These are phyloP conservation scores for Austroboletus novae-zelandiae DNA, from an alignment of 1,284 basidiomycete genomes.

Conservation along the genomic window DNA sequence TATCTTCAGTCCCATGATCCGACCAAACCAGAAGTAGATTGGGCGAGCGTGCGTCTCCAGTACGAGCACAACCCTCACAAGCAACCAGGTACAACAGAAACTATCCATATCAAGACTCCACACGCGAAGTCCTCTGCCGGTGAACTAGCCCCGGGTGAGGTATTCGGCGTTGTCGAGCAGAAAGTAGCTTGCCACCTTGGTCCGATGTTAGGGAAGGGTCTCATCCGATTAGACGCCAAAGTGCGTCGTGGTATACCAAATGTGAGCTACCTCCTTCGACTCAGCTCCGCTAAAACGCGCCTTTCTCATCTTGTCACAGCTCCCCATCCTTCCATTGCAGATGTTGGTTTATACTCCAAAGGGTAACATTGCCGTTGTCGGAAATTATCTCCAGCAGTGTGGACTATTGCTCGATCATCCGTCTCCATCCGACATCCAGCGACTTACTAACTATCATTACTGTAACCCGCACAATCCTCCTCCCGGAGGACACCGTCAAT, in stretches of 20 bases:
- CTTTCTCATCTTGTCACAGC: constrained; percentile 40
- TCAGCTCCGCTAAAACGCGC: constrained; percentile 15
- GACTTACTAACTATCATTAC: constrained; percentile 71
- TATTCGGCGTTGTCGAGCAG: constrained; percentile 85
- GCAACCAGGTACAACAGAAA: constrained; percentile 56
- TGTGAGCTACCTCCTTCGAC: constrained; percentile 41
- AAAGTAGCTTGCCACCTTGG: constrained; percentile 76
- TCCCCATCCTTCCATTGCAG: constrained; percentile 78
- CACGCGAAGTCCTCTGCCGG: constrained; percentile 46
- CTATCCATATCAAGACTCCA: constrained; percentile 79
- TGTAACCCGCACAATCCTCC: constrained; percentile 87
- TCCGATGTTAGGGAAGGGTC: constrained; percentile 77
- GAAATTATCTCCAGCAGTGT: constrained; percentile 67
- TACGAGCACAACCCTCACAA: constrained; percentile 64
- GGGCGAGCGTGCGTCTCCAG: constrained; percentile 74
- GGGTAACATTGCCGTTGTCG: constrained; percentile 82
- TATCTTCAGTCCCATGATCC: constrained; percentile 59
- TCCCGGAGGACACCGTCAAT: constrained; percentile 57
- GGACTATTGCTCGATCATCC: constrained; percentile 84
- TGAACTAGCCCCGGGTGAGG: constrained; percentile 54
- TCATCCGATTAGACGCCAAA: constrained; percentile 83
- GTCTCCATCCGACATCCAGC: constrained; percentile 51
- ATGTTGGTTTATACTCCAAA: constrained; percentile 91
- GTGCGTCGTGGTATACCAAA: constrained; percentile 60
- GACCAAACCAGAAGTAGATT: constrained; percentile 53